These are phyloP conservation scores for Daldinia sp. DNA, from an alignment of 2,329 filamentous ascomycete species.

Conservation along the genomic window DNA sequence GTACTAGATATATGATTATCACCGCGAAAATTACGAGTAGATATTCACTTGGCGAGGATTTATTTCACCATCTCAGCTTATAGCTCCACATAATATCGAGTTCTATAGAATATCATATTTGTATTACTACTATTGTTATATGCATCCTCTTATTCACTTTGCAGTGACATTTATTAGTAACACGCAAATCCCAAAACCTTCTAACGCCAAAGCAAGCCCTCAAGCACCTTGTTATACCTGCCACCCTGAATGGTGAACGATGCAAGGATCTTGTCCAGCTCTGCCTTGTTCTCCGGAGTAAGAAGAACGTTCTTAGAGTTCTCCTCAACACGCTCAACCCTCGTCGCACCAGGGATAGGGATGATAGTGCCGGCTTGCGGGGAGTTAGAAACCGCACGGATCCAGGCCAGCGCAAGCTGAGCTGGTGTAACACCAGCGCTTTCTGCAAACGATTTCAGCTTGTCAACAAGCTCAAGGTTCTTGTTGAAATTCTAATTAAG, in stretches of 20 bases:
- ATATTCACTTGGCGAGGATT: no score
- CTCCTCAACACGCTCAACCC: background rate
- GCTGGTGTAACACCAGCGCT: slow-evolving; percentile 54
- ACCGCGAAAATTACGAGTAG: no score
- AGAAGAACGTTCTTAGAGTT: background rate
- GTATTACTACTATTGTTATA: no score
- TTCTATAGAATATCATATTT: no score
- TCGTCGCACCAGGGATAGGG: background rate
- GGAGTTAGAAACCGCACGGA: background rate
- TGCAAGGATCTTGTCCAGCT: background rate
- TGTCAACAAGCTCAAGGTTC: slow-evolving; percentile 69
- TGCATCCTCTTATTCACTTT: no score
- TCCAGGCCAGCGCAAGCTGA: slow-evolving; percentile 64
- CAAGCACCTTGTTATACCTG: slow-evolving; percentile 2
- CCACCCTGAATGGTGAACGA: background rate
- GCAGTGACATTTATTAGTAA: no score
- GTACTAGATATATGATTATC: no score
- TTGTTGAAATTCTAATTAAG: slow-evolving; percentile 60
- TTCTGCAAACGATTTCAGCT: slow-evolving; percentile 65
- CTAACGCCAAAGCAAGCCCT: slow-evolving; percentile 4
- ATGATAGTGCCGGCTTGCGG: background rate
- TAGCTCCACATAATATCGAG: no score
- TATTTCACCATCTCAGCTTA: no score
- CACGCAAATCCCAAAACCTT: background rate
- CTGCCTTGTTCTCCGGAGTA: background rate